Percentiles rank a stretch among this genome's conserved stretches.
phyloP scores from a whole-genome alignment of 345 rosid genomes.

The Geranium brycei region DNA sequence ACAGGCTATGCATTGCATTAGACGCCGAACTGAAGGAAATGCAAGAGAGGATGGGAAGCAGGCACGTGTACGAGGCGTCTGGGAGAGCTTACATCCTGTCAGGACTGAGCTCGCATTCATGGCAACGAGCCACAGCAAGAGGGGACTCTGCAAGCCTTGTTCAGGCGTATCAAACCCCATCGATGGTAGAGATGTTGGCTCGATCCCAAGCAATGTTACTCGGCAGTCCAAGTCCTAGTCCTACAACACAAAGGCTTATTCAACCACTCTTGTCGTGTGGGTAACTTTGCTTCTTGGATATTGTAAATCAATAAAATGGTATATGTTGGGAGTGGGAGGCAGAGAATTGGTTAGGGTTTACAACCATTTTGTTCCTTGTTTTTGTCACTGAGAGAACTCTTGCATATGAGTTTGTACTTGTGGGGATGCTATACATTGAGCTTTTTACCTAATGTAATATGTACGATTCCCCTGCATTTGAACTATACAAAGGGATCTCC shows the following conservation, averaged over 20 bases:
- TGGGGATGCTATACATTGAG: no score
- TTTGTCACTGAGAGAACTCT: no score
- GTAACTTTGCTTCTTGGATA: no score
- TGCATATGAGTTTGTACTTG: no score
- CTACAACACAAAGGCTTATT: slow-evolving; percentile 55
- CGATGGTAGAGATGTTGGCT: slow-evolving; percentile 85
- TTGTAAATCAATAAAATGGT: no score
- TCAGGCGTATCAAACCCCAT: slow-evolving; percentile 79
- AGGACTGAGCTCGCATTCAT: slow-evolving; percentile 92
- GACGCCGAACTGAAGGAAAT: slow-evolving; percentile 91
- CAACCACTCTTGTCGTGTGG: slow-evolving; percentile 38
- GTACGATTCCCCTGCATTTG: no score
- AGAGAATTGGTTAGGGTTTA: no score
- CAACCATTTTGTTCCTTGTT: no score
- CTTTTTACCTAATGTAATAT: no score
- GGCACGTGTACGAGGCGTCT: no score
- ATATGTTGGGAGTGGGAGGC: no score
- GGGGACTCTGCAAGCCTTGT: slow-evolving; percentile 85
- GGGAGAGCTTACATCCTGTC: slow-evolving; percentile 27
- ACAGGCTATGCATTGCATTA: slow-evolving; percentile 61
- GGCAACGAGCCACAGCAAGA: slow-evolving; percentile 98
- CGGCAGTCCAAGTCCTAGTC: slow-evolving; percentile 22
- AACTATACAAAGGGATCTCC: no score
- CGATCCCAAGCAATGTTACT: slow-evolving; percentile 59
- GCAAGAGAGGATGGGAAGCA: slow-evolving; percentile 7